Evolutionary conservation across 2,329 filamentous ascomycete species (phyloP), one percentile per base, ranked within the genome.

Genomic region (Microsporum ferrugineum): DNA sequence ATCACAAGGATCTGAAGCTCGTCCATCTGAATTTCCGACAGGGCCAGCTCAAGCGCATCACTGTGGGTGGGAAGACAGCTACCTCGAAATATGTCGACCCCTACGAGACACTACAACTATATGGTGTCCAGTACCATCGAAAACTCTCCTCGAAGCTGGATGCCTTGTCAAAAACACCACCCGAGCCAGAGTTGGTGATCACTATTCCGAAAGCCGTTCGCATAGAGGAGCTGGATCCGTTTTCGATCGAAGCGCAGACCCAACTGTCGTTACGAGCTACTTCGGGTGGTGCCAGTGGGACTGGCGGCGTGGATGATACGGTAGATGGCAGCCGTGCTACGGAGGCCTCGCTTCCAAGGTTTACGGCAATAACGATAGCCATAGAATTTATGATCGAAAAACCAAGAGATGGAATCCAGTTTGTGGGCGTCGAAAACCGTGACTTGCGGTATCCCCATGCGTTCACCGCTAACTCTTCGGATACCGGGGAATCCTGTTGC

Each of bases 361-460:
- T 83, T 69, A 80, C 81, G 59, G 79, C 84, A n/a, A 70, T 89
- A 57, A 81, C 77, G 56, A 71, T 89, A 51, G 80, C 82, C 55
- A 87, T 96, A 61, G 88, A 94, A 38, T 99, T 96, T 70, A 78
- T 80, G 27, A 84, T 89, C 38, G 84, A 84, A 58, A 84, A 84
- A 66, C 86, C 91, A 58, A 82, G 89, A 53, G 94, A 99, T 71
- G 92, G 90, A 27, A 74, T 97, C 62, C 91, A 96, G 63, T 99
- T 96, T 74, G 89, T 95, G 14, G 91, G 94, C 2, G 82, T 94
- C 41, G 85, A 90, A 51, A 85, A 86, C 61, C 83, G 86, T 58
- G 92, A 96, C 71, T 80, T 80, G 61, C 84, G 91, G 63, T 99
- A 91, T 72, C 91, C 94, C 0, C 92, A 99, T 76, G 86, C 89